phyloP scores from a whole-genome alignment of 495 filamentous ascomycete genomes.

The Clavariopsis aquatica region DNA sequence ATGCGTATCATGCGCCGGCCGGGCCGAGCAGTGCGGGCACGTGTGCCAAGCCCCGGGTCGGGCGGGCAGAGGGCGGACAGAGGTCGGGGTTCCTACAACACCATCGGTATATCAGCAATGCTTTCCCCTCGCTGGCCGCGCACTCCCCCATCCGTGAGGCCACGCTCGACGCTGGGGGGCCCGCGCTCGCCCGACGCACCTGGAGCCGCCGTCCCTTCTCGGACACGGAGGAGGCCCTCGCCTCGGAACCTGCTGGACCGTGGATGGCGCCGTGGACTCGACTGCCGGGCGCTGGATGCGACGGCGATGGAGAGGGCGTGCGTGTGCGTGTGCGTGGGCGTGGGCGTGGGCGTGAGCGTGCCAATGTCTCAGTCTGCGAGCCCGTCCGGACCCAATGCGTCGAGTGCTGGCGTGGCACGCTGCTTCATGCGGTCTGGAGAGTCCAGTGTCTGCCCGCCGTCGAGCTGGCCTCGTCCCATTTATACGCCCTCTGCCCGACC shows the following conservation, averaged over 20 bases:
- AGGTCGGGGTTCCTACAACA: conserved; percentile 19
- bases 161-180: background rate
- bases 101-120: conserved; percentile 37
- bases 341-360: too few relatives aligned
- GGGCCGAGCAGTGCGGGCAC: background rate
- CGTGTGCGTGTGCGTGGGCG: too few relatives aligned
- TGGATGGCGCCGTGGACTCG: too few relatives aligned
- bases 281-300: too few relatives aligned
- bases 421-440: conserved; percentile 22
- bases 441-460: conserved; percentile 1
- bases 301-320: background rate
- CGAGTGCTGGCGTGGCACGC: conserved; percentile 16
- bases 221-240: conserved; percentile 2
- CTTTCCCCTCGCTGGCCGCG: conserved; percentile 19
- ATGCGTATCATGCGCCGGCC: conserved; percentile 3
- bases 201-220: conserved; percentile 5
- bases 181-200: conserved; percentile 34
- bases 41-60: conserved; percentile 13
- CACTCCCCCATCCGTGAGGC: conserved; percentile 4
- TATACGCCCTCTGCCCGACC: conserved; percentile 28
- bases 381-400: conserved; percentile 19
- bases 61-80: too few relatives aligned
- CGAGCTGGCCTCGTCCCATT: conserved; percentile 30
- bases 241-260: background rate
- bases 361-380: conserved; percentile 22